These are phyloP conservation scores for Exophiala viscosa DNA, from an alignment of 2,329 filamentous ascomycete genomes.

Conservation along the genomic window DNA sequence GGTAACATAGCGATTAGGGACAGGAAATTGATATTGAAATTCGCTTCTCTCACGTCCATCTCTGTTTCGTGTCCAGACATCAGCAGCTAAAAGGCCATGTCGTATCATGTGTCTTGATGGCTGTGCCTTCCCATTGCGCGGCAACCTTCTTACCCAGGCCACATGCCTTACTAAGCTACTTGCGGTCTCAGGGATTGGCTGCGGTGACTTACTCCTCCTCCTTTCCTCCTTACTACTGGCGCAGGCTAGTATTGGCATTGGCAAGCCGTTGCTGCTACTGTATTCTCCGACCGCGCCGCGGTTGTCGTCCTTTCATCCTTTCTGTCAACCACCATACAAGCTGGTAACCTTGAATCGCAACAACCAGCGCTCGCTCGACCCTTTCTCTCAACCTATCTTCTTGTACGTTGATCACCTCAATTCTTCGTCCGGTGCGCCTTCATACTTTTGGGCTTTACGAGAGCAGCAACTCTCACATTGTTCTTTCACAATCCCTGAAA, in stretches of 20 bases:
- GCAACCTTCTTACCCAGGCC: no score
- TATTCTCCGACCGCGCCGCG: constrained; percentile 14
- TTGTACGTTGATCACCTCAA: constrained; percentile 23
- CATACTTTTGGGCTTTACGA: constrained; percentile 1
- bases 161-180: background rate
- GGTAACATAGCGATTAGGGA: background rate
- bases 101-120: background rate
- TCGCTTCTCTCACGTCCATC: no score
- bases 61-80: no score
- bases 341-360: constrained; percentile 14
- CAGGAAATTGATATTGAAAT: background rate
- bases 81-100: background rate
- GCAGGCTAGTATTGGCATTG: no score
- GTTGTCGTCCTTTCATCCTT: constrained; percentile 3
- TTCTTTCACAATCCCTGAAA: constrained; percentile 6
- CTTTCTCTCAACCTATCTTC: constrained; percentile 15
- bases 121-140: no score
- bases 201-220: background rate
- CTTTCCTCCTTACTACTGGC: background rate
- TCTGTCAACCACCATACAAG: constrained; percentile 13
- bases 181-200: background rate
- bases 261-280: constrained; percentile 2
- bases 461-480: constrained; percentile 11
- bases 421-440: constrained; percentile 4
- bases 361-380: constrained; percentile 5